These are phyloP conservation scores for Paramecium primaurelia DNA, from an alignment of 73 alveolate species.

Conservation along the genomic window DNA sequence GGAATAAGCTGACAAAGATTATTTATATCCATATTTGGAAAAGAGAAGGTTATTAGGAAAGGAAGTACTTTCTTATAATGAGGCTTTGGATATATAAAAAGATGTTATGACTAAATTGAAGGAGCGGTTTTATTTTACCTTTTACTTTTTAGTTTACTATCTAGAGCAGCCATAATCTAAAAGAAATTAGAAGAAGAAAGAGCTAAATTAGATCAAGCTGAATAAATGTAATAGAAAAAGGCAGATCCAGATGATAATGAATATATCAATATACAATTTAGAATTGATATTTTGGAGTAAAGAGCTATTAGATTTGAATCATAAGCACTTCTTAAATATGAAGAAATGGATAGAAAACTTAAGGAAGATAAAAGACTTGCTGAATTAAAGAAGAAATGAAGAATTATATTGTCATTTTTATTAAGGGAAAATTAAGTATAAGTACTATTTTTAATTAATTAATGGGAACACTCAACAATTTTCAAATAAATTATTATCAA, in stretches of 20 bases:
- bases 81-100: slow-evolving; percentile 77
- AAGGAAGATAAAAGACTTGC: slow-evolving; percentile 28
- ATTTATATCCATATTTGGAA: slow-evolving; percentile 75
- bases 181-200: slow-evolving; percentile 78
- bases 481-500: slow-evolving; percentile 4
- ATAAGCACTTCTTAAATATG: slow-evolving; percentile 42
- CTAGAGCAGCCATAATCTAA: slow-evolving; percentile 78
- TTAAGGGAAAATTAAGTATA: background rate
- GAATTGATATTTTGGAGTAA: slow-evolving; percentile 53
- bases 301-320: slow-evolving; percentile 62
- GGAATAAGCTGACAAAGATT: slow-evolving; percentile 71
- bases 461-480: background rate
- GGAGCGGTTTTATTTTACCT: slow-evolving; percentile 59
- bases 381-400: slow-evolving; percentile 42
- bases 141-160: slow-evolving; percentile 36
- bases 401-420: background rate
- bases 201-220: slow-evolving; percentile 67
- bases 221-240: slow-evolving; percentile 24
- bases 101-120: slow-evolving; percentile 78
- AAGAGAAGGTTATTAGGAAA: slow-evolving; percentile 61
- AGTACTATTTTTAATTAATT: background rate
- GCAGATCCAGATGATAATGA: slow-evolving; percentile 46
- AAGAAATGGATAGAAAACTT: slow-evolving; percentile 56
- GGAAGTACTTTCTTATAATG: slow-evolving; percentile 64
- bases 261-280: slow-evolving; percentile 28